phyloP scores from a whole-genome alignment of 2,329 filamentous ascomycete species.

The Aureobasidium sp. region DNA sequence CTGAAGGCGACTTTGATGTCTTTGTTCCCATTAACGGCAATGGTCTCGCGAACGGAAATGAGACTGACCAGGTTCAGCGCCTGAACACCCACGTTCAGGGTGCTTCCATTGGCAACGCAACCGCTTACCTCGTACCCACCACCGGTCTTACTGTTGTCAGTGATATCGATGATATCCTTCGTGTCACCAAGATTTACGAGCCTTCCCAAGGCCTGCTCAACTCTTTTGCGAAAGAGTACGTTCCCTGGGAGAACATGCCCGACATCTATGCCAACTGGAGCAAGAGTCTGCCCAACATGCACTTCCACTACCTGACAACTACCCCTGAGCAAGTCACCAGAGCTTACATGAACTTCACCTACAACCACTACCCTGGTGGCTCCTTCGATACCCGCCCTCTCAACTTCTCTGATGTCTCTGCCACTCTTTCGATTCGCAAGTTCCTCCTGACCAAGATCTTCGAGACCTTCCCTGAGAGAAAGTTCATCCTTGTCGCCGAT shows the following conservation, averaged over 20 bases:
- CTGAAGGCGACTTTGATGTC: constrained; percentile 64
- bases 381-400: constrained; percentile 72
- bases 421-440: constrained; percentile 63
- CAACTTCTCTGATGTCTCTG: constrained; percentile 70
- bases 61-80: constrained; percentile 57
- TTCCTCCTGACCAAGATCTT: constrained; percentile 66
- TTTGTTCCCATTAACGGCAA: constrained; percentile 60
- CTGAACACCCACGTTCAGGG: constrained; percentile 62
- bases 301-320: constrained; percentile 78
- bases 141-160: constrained; percentile 65
- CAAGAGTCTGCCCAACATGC: constrained; percentile 56
- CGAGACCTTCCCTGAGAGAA: constrained; percentile 65
- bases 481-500: constrained; percentile 70
- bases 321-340: constrained; percentile 71
- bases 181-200: constrained; percentile 74
- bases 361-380: constrained; percentile 67
- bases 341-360: constrained; percentile 75
- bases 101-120: constrained; percentile 61
- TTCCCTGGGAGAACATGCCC: constrained; percentile 72
- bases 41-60: constrained; percentile 56
- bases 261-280: constrained; percentile 72
- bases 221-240: constrained; percentile 65
- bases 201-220: constrained; percentile 69
- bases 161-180: constrained; percentile 74
- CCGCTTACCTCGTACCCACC: constrained; percentile 67